Percentiles rank a stretch among this genome's conserved stretches.
These are phyloP conservation scores for Tolypocladium ophioglossoides DNA, from an alignment of 2,329 filamentous ascomycete species.

Conservation along the genomic window DNA sequence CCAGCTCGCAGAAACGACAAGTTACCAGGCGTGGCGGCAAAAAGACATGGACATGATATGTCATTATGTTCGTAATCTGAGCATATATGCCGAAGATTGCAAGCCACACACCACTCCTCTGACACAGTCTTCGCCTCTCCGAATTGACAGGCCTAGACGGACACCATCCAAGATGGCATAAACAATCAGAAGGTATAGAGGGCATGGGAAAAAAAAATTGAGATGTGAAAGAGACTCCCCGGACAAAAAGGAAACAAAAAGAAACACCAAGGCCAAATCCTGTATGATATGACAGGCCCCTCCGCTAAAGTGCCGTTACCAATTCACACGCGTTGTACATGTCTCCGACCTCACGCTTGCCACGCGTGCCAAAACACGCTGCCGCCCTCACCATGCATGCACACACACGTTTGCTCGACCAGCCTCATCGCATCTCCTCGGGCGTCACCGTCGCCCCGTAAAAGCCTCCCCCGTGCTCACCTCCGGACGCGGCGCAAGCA, in stretches of 20 bases:
- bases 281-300: not conserved
- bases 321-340: not conserved
- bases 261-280: not conserved
- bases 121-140: not conserved
- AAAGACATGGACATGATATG: not conserved
- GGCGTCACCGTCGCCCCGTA: conserved; percentile 44
- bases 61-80: not conserved
- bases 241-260: not conserved
- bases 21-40: not conserved
- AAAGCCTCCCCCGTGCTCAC: conserved; percentile 34
- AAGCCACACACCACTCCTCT: not conserved
- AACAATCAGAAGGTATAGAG: not conserved
- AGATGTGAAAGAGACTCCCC: not conserved
- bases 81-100: not conserved
- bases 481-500: conserved; percentile 39
- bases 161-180: not conserved
- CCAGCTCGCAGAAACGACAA: not conserved
- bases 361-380: not conserved
- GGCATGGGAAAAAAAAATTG: not conserved
- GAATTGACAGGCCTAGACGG: not conserved
- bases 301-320: not conserved
- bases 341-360: not conserved
- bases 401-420: not conserved
- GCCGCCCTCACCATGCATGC: not conserved
- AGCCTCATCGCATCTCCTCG: conserved; percentile 34